Evolutionary conservation across 2,329 filamentous ascomycete species (phyloP), one percentile per base, ranked within the genome.

Genomic region (Venturia oleaginea): DNA sequence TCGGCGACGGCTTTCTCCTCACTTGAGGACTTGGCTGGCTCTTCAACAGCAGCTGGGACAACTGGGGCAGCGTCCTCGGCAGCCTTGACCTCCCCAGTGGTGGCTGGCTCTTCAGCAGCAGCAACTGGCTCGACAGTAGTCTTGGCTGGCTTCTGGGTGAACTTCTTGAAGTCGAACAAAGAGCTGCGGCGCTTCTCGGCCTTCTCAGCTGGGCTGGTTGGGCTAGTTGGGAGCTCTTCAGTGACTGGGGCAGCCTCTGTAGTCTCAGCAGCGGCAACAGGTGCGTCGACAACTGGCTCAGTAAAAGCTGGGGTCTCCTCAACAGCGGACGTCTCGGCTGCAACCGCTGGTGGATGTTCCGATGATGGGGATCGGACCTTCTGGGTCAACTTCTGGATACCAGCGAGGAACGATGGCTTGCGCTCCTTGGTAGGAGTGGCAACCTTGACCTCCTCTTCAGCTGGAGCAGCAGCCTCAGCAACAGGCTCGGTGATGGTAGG

Each of bases 291-390:
- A 61, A 68, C 68, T 37, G 77, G 72, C 54, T 77, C 69, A 22
- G 75, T 71, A 60, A 78, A 76, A 59, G 76, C 71, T 43, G 77
- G 75, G 65, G 76, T 71, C 51, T 79, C 75, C 71, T 78, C 67
- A 55, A 62, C 64, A 37, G 70, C 68, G 62, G 76, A 72, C 59
- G 74, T 68, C 66, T 76, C 74, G 65, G 74, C 69, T 22, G 72
- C 70, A 68, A 76, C 70, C 68, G 2, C 71, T 67, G 60, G 71
- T 68, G 64, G 71, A 55, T 64, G 64, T 40, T 65, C 64, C 22
- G 59, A 54, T 11, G 64, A 61, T 62, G 64, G 64, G 17, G 64
- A 64, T 19, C 63, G 63, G n/a, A 64, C 54, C 37, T 61, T 59
- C 37, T 64, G 54, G 38, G 62, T 63, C 42, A 63, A 63, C n/a